These are phyloP conservation scores for Pterocarpus santalinus DNA, from an alignment of 306 rosid species.

Conservation along the genomic window DNA sequence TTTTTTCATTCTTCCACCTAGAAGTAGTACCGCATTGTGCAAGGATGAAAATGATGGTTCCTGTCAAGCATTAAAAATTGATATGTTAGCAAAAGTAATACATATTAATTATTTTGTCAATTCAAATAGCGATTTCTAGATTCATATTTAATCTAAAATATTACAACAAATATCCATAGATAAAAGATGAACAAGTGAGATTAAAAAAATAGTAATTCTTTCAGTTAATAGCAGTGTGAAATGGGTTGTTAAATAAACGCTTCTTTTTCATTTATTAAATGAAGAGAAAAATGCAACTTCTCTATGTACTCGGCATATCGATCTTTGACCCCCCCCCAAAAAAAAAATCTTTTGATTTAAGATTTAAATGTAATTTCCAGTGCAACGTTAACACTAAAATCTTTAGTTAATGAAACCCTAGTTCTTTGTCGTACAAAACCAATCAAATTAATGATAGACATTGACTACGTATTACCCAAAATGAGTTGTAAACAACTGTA, in stretches of 20 bases:
- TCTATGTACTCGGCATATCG: no score
- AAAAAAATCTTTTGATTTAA: background rate
- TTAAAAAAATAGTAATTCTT: no score
- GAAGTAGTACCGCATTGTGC: background rate
- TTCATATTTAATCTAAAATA: background rate
- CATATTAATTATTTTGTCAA: background rate
- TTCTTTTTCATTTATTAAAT: no score
- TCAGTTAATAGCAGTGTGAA: no score
- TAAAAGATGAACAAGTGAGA: no score
- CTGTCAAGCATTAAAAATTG: background rate
- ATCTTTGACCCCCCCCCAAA: background rate
- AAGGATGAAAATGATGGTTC: background rate
- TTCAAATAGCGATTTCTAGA: background rate
- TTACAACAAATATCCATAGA: no score
- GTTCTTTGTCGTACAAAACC: background rate
- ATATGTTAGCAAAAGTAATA: background rate
- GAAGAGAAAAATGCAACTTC: background rate
- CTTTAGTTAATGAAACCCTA: background rate
- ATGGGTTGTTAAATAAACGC: no score
- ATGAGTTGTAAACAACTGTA: slow-evolving; percentile 23
- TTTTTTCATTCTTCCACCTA: background rate
- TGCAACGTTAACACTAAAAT: background rate
- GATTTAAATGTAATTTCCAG: background rate
- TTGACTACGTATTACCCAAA: background rate
- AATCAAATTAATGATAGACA: background rate